Base-by-base conservation (phyloP, 2,329 filamentous ascomycete species). In the Tetracladium maxilliforme region DNA sequence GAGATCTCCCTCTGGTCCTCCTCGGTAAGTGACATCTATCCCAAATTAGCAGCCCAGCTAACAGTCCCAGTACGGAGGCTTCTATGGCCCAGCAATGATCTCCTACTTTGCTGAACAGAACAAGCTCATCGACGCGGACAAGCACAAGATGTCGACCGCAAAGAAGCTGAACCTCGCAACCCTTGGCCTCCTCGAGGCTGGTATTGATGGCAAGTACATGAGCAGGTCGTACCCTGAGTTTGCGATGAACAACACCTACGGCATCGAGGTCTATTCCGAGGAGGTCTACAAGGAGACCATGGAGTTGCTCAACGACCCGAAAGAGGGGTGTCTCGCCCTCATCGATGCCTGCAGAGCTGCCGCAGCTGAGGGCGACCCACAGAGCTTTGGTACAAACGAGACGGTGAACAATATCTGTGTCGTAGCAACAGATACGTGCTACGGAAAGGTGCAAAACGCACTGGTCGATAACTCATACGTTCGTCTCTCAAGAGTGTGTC, bases 31-130 rank as follows among this genome's bases (percentile, higher is more conserved):
- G 21, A 9, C 21, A n/a, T 23, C 21, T 23, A n/a, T 23, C 14
- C 18, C 18, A 23, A 13, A 8, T 23, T 12, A 13, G 9, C 38
- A n/a, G 8, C 48, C 49, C 0, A 45, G 53, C 33, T 62, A 57
- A 0, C n/a, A n/a, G n/a, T n/a, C n/a, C n/a, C n/a, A n/a, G n/a
- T 71, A 71, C 31, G 67, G 66, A 14, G 65, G 66, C n/a, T 58
- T 64, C 29, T 70, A 66, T 35, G 64, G 63, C 2, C 68, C 68
- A 1, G 60, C 58, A 14, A 69, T 70, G 31, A 56, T 58, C 10
- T 46, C 52, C 7, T 65, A 65, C 37, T 64, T 73, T 36, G 47
- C 68, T 30, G 43, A 56, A n/a, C 61, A 71, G 38, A 74, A 74
- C 32, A 50, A 55, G 10, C 45, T 45, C 12, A 70, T 73, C 29